phyloP scores from a whole-genome alignment of 768 basidiomycete species.

The Serendipita sp. region DNA sequence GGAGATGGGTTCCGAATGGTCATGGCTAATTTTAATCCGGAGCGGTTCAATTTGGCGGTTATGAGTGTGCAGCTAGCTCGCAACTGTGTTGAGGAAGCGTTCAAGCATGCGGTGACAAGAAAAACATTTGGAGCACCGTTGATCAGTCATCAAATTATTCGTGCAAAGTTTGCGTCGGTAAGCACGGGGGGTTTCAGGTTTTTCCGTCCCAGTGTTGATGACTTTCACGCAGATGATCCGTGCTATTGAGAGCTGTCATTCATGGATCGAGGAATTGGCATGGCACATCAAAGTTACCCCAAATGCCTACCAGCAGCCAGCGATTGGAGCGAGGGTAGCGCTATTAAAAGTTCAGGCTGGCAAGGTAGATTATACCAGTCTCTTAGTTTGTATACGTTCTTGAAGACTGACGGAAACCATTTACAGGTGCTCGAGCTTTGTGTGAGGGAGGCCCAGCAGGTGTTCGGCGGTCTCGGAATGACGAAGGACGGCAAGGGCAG shows the following conservation, averaged over 20 bases:
- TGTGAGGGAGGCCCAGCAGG: slow-evolving; percentile 11
- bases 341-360: slow-evolving; percentile 12
- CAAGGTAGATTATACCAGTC: slow-evolving; percentile 2
- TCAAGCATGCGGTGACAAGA: slow-evolving; percentile 9
- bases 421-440: slow-evolving; percentile 10
- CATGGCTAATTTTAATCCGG: slow-evolving; percentile 18
- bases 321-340: slow-evolving; percentile 11
- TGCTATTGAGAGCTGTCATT: slow-evolving; percentile 9
- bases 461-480: slow-evolving; percentile 13
- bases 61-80: slow-evolving; percentile 7
- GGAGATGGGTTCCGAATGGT: slow-evolving; percentile 17
- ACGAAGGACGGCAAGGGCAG: slow-evolving; percentile 11
- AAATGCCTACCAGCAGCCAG: slow-evolving; percentile 6
- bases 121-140: slow-evolving; percentile 13
- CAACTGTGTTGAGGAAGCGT: slow-evolving; percentile 10
- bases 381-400: no score
- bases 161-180: slow-evolving; percentile 12
- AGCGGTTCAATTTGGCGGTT: slow-evolving; percentile 10
- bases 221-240: slow-evolving; percentile 9
- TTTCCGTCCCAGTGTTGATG: not conserved
- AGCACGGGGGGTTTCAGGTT: not conserved
- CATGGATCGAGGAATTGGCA: slow-evolving; percentile 12
- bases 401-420: not conserved
- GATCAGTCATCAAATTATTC: slow-evolving; percentile 11
- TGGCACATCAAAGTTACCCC: slow-evolving; percentile 8